Evolutionary conservation across 495 filamentous ascomycete species (phyloP).

Genomic region (Aspergillus taichungensis): DNA sequence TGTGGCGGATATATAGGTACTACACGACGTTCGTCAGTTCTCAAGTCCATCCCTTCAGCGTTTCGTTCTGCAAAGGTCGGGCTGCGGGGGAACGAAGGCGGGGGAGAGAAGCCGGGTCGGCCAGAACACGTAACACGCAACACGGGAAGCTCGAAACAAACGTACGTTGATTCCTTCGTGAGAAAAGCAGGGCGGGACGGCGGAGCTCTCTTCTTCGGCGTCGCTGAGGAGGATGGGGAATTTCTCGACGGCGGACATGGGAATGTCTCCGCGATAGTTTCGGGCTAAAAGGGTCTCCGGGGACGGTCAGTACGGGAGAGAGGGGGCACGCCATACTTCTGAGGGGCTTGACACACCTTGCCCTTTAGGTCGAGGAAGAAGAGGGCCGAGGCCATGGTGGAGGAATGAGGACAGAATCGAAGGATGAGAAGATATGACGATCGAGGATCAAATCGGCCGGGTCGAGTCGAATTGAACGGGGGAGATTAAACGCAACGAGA

Average conservation of each 20-base stretch:
- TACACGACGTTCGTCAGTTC: slow-evolving; percentile 22
- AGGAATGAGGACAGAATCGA: slow-evolving; percentile 13
- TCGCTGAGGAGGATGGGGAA: slow-evolving; percentile 96
- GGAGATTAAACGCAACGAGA: slow-evolving; percentile 5
- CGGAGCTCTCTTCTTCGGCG: slow-evolving; percentile 98
- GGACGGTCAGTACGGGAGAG: slow-evolving; percentile 21
- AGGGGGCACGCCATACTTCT: neutral
- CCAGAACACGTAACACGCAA: slow-evolving; percentile 2
- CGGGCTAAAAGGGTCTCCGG: slow-evolving; percentile 87
- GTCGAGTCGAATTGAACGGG: neutral
- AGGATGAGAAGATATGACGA: slow-evolving; percentile 4
- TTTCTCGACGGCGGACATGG: slow-evolving; percentile 98
- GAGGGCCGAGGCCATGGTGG: slow-evolving; percentile 87
- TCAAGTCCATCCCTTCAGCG: too few relatives aligned
- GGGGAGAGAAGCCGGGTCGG: slow-evolving; percentile 7
- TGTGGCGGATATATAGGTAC: slow-evolving; percentile 99
- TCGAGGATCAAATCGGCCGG: neutral
- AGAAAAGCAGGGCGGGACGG: slow-evolving; percentile 96
- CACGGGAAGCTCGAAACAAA: slow-evolving; percentile 8
- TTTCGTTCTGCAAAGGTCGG: slow-evolving; percentile 4
- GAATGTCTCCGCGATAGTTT: slow-evolving; percentile 98
- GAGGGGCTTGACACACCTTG: slow-evolving; percentile 58
- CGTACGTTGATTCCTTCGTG: slow-evolving; percentile 96
- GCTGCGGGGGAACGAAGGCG: slow-evolving; percentile 14
- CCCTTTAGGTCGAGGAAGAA: slow-evolving; percentile 99